Conservation (phyloP, 1,284 basidiomycete genomes). For the Papiliotrema flavescens region DNA sequence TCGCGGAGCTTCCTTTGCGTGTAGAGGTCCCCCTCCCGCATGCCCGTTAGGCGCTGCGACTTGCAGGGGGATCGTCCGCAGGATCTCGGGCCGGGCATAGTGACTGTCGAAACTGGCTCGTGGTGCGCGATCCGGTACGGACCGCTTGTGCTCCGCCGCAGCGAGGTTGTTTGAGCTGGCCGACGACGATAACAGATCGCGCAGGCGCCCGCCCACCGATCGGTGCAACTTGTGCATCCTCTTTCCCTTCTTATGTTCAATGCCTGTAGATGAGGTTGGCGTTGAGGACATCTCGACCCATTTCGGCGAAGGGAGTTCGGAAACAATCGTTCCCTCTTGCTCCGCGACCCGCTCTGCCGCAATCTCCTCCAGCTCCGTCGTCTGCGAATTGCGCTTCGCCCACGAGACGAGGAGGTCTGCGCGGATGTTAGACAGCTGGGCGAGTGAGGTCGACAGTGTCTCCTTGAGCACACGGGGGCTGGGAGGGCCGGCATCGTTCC, state of each 20-base stretch:
- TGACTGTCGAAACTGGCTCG: constrained; percentile 11
- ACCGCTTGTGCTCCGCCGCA: constrained; percentile 6
- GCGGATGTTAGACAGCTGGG: constrained; percentile 30
- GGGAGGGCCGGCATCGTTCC: not conserved
- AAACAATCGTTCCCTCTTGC: constrained; percentile 4
- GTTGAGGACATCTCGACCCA: constrained; percentile 1
- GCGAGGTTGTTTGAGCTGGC: constrained; percentile 18
- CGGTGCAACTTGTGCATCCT: constrained; percentile 39
- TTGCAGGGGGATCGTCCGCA: not conserved
- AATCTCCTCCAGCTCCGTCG: constrained; percentile 29
- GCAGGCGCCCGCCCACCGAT: constrained; percentile 36
- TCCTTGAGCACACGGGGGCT: constrained; percentile 14
- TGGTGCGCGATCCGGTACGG: constrained; percentile 2
- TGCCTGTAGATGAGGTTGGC: constrained; percentile 14
- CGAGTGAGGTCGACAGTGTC: constrained; percentile 26
- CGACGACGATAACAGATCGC: constrained; percentile 35
- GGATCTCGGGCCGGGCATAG: no score
- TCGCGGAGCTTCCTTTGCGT: not conserved
- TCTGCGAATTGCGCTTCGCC: constrained; percentile 33
- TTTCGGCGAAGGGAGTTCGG: not conserved
- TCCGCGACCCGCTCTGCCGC: constrained; percentile 12
- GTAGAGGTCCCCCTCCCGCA: not conserved
- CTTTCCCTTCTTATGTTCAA: constrained; percentile 24
- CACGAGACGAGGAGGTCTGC: constrained; percentile 34
- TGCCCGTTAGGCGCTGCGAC: not conserved